Evolutionary conservation across 257 asterid genomes (phyloP).

Genomic region (Ocimum tenuiflorum): DNA sequence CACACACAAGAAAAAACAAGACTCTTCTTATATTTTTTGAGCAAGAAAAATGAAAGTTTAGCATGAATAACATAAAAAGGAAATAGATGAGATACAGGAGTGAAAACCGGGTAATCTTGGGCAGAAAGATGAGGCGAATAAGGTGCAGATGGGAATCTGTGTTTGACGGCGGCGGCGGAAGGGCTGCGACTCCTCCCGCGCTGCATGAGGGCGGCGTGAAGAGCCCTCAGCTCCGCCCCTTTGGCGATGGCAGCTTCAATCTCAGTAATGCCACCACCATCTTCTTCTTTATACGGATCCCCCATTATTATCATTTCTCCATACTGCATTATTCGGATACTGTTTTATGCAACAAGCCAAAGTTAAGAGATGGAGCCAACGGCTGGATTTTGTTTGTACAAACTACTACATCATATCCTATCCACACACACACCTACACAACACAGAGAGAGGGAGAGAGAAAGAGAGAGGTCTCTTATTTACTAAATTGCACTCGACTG

Average conservation of each 20-base stretch:
- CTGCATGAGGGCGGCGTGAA: conserved; percentile 78
- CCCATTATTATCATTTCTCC: conserved; percentile 26
- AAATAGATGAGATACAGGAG: conserved; percentile 54
- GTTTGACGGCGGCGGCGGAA: neutral
- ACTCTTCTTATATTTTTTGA: no score
- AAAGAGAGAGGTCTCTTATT: no score
- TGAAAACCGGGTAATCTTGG: conserved; percentile 86
- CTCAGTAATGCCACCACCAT: conserved; percentile 6
- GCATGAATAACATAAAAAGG: neutral
- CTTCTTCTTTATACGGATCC: conserved; percentile 24
- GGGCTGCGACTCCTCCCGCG: conserved; percentile 42
- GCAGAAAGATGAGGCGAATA: conserved; percentile 74
- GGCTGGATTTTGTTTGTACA: no score
- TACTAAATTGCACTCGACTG: no score
- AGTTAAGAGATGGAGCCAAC: no score
- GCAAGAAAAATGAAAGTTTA: neutral
- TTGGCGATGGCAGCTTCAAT: conserved; percentile 63
- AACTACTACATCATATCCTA: no score
- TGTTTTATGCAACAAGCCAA: no score
- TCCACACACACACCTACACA: no score
- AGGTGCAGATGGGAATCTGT: conserved; percentile 42
- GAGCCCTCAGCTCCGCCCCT: conserved; percentile 76
- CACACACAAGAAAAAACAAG: no score
- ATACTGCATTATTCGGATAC: neutral
- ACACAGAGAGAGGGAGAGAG: no score